phyloP scores from a whole-genome alignment of 2,329 filamentous ascomycete species.

The Penicillium sp. region DNA sequence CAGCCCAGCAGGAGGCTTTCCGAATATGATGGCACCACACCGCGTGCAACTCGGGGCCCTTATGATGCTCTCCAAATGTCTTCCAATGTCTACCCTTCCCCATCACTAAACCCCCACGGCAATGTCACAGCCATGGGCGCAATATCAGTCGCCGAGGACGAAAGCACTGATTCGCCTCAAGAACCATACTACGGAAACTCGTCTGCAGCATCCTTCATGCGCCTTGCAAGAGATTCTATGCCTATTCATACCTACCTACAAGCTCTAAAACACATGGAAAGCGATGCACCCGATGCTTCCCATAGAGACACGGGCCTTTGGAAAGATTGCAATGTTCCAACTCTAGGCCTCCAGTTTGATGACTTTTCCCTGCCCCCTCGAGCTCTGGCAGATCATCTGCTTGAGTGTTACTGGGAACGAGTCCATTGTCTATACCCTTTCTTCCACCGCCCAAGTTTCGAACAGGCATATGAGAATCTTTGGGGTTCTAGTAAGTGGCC shows the following conservation, averaged over 20 bases:
- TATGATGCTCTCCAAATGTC: slow-evolving; percentile 1
- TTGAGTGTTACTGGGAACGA: slow-evolving; percentile 40
- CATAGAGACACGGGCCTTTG: slow-evolving; percentile 10
- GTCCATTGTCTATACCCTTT: slow-evolving; percentile 48
- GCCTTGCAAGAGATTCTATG: slow-evolving; percentile 36
- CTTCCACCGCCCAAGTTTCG: slow-evolving; percentile 45
- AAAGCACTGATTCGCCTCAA: slow-evolving; percentile 14
- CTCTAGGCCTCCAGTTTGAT: slow-evolving; percentile 22
- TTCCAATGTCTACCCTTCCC: slow-evolving; percentile 10
- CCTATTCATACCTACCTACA: slow-evolving; percentile 15
- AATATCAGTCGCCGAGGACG: slow-evolving; percentile 32
- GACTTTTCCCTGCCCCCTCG: slow-evolving; percentile 44
- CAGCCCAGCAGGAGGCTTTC: background rate
- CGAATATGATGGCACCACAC: background rate
- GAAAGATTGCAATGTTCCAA: slow-evolving; percentile 13
- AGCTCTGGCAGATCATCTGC: slow-evolving; percentile 42
- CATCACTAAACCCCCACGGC: slow-evolving; percentile 17
- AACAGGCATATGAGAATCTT: slow-evolving; percentile 40
- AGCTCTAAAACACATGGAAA: slow-evolving; percentile 9
- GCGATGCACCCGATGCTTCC: slow-evolving; percentile 3
- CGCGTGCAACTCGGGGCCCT: background rate
- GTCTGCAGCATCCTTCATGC: slow-evolving; percentile 42
- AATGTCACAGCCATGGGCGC: slow-evolving; percentile 43
- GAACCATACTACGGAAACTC: slow-evolving; percentile 43
- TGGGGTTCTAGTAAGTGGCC: slow-evolving; percentile 32